Base-by-base conservation (phyloP, 805 yeast genomes). In the Cyberlindnera sargentensis region DNA sequence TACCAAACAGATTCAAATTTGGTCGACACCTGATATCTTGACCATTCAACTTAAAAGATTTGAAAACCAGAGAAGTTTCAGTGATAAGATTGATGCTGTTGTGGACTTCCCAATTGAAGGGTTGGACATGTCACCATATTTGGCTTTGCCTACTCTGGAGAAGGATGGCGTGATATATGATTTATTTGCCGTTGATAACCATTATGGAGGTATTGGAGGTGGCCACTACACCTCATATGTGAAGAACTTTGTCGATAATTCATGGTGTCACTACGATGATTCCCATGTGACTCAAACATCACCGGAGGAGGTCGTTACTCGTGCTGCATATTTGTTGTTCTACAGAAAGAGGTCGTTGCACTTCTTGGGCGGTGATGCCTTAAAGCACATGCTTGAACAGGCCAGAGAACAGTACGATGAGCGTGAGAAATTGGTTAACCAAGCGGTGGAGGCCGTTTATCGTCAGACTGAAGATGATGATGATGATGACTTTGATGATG, bases 181-280 rank as follows among this genome's bases (percentile, higher is more conserved):
- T 59, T 67, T 93, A 48, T 72, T 86, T 54, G 98, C 93, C 0
- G 96, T 93, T 24, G 98, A 90, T 60, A 93, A 91, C 60, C 99
- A 93, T 59, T 89, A 73, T 60, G 99, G 98, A 40, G 96, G 97
- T 1, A 68, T 91, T 20, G 97, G 98, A 1, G 98, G 98, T 4
- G 98, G 99, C 2, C 98, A 93, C 67, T 91, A 93, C 63, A 93
- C 99, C 1, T 85, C 98, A 0, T 83, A 80, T 56, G 96, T 77
- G 1, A 84, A 82, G 60, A 90, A 90, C 57, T 82, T 78, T 61
- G 70, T 78, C 36, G 95, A 86, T 56, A 67, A 67, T 23, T 71
- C 78, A 45, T 93, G 98, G 98, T 88, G 89, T 59, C 84, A 89
- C 59, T 91, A 74, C 61, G 90, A 91, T 59, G 99, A 91, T 60